Base-by-base conservation (phyloP, 1,284 basidiomycete genomes). In the Volvariella surrecta region DNA sequence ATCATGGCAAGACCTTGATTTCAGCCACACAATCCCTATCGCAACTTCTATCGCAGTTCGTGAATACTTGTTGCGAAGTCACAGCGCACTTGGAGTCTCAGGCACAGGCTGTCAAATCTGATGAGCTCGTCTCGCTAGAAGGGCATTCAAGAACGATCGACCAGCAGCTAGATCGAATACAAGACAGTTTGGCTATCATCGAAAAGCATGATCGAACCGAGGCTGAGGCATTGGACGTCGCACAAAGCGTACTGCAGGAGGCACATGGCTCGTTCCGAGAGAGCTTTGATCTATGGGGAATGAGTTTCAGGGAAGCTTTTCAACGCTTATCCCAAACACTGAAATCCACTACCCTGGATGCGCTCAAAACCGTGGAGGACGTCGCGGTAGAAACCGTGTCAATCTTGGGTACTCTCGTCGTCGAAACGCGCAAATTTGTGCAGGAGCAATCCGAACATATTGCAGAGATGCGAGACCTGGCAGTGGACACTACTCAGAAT, bases 1-100 rank as follows among this genome's bases (percentile, higher is more conserved):
- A 68, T 19, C 82, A 87, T 49, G 77, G 82, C 40, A 74, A 71
- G 48, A 66, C 70, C 0, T 70, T 89, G 34, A 62, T 71, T 10
- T 61, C 65, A 1, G 68, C 79, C 43, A 64, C 74, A 11, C 63
- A 69, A 11, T 58, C 66, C 0, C 69, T 94, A 44, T 70, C 74
- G 7, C 58, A 68, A 2, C 74, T 74, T 43, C 69, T 92, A 2
- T 68, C 75, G 10, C 76, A 77, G 21, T 84, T 92, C 50, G 61
- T 75, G 46, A 71, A 76, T 45, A 65, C 70, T 6, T 72, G 83
- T 4, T 64, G 67, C 1, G 71, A 80, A 47, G 71, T 68, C 19
- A 64, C 75, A 1, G 53, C 62, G 30, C 75, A 66, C 40, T 67
- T 93, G 34, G 71, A 71, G 19, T 51, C 59, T 1, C 77, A 84